Conservation (phyloP, 2,329 filamentous ascomycete species). For the Cordyceps farinosa region DNA sequence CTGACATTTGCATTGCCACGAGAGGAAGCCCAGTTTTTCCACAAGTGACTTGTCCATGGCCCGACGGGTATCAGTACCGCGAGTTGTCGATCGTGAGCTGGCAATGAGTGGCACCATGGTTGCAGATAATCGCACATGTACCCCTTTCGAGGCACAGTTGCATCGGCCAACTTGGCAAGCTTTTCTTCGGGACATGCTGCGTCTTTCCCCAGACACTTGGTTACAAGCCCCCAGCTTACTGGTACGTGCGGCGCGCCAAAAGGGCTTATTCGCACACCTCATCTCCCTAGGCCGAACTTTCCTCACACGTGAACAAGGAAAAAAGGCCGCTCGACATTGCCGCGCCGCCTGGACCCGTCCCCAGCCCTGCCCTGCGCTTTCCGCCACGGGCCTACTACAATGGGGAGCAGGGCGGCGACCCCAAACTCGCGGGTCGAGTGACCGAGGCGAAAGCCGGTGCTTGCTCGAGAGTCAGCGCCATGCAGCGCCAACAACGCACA, state of each 20-base stretch:
- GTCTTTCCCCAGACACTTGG: not conserved
- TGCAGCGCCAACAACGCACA: not conserved
- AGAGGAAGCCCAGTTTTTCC: not conserved
- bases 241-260: constrained; percentile 3
- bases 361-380: not conserved
- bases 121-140: too few species aligned
- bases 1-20: not conserved
- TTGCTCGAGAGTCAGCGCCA: not conserved
- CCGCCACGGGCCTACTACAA: not conserved
- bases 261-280: not conserved
- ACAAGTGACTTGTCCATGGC: too few species aligned
- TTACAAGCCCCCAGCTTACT: not conserved
- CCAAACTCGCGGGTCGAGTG: constrained; percentile 1
- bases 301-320: not conserved
- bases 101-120: not conserved
- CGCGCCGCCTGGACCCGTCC: not conserved
- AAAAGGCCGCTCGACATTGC: not conserved
- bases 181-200: too few species aligned
- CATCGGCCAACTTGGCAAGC: too few species aligned
- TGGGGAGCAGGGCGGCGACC: not conserved
- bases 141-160: too few species aligned
- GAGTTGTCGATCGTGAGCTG: not conserved
- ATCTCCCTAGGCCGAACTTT: not conserved
- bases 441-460: constrained; percentile 5
- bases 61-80: too few species aligned